Conservation (phyloP, 129 eudicot genomes). For the Escallonia herrerae region DNA sequence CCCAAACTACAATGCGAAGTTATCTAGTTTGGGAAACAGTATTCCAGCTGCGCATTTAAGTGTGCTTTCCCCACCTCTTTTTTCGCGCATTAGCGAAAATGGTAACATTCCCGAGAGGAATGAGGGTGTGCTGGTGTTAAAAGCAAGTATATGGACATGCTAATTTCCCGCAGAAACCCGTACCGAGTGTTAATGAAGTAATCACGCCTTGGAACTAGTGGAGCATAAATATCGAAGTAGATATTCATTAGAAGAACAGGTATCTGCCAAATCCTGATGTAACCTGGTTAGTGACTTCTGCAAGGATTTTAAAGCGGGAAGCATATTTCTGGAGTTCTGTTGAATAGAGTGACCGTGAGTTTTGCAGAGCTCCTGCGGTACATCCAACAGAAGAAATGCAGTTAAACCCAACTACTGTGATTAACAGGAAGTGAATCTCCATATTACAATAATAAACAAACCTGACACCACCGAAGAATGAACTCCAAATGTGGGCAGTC, state of each 20-base stretch:
- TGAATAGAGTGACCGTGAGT: slow-evolving; percentile 73
- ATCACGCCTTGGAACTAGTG: slow-evolving; percentile 43
- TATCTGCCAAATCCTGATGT: slow-evolving; percentile 93
- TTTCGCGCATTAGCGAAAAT: too few relatives aligned
- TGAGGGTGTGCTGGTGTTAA: too few relatives aligned
- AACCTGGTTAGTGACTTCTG: slow-evolving; percentile 77
- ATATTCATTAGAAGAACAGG: slow-evolving; percentile 86
- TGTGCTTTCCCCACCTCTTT: too few relatives aligned
- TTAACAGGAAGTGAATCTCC: too few relatives aligned
- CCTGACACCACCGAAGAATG: slow-evolving; percentile 94
- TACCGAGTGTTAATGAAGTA: too few relatives aligned
- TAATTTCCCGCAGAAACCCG: too few relatives aligned
- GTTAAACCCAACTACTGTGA: background rate
- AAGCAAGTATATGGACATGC: too few relatives aligned
- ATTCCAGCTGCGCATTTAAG: too few relatives aligned
- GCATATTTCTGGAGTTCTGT: slow-evolving; percentile 70
- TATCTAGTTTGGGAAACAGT: too few relatives aligned
- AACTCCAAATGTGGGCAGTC: slow-evolving; percentile 84
- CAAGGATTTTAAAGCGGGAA: slow-evolving; percentile 84
- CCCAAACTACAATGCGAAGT: too few relatives aligned
- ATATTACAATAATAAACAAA: slow-evolving; percentile 8
- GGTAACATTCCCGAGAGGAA: too few relatives aligned
- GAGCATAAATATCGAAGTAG: slow-evolving; percentile 82
- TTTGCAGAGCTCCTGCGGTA: slow-evolving; percentile 71
- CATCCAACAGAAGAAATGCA: slow-evolving; percentile 7